Base-by-base conservation (phyloP, 768 basidiomycete species). In the Tulasnella sp. region DNA sequence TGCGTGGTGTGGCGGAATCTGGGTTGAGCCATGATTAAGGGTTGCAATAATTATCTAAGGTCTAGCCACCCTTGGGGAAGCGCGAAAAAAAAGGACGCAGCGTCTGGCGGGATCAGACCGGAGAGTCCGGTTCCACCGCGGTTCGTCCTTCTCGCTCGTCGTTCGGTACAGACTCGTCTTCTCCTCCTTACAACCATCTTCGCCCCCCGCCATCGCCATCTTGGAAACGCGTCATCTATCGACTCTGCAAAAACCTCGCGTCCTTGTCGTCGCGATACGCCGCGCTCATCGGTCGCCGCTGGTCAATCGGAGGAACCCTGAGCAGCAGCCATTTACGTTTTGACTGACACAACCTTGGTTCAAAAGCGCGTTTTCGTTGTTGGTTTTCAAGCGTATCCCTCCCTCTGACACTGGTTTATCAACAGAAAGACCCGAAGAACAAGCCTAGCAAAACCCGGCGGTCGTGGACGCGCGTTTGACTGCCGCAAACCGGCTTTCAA, bases 401-500 rank as follows among this genome's bases (percentile, higher is more conserved):
- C 54, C n/a, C 7, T 54, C 54, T 54, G n/a, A 54, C 54, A 54
- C n/a, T n/a, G 7, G 54, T 24, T 54, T 54, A 54, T 54, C 54
- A 5, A 54, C 54, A 54, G 54, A 54, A 54, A 5, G 54, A 54
- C 24, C 54, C 54, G 11, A 4, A 22, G 24, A 54, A 54, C 54
- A 54, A 22, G 12, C 54, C 24, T n/a, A n/a, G n/a, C 22, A 54
- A 54, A 54, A 54, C 54, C 54, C 54, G 24, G 24, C 22, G 54
- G 24, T 54, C 54, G 54, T 54, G 54, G 54, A 54, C 54, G 54
- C 54, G 54, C 54, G 54, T 54, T 54, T 54, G 54, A n/a, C n/a
- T 54, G 64, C 64, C 24, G 64, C 64, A 69, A 69, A 69, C 64
- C 64, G n/a, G 64, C 4, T 69, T 69, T 69, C 12, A 69, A 69